Evolutionary conservation across 805 yeast genomes (phyloP).

Genomic region (Jamesozyma rosinii): DNA sequence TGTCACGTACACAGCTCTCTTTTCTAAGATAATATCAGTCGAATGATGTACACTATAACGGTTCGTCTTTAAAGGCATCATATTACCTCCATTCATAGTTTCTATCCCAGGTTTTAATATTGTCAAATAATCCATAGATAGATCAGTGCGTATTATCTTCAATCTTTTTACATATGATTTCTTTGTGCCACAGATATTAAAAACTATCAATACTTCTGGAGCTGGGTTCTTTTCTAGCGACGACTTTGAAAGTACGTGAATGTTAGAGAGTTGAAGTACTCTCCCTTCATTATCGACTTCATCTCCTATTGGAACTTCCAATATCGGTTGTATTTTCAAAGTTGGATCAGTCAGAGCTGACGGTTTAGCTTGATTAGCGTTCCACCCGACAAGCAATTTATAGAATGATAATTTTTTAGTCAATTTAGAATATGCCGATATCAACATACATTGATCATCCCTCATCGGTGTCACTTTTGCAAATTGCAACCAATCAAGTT

Average conservation of each 20-base stretch:
- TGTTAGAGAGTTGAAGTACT: conserved; percentile 15
- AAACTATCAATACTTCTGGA: conserved; percentile 26
- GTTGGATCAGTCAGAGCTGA: conserved; percentile 27
- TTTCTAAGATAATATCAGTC: conserved; percentile 11
- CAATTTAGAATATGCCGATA: conserved; percentile 23
- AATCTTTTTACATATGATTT: conserved; percentile 23
- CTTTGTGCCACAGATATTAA: conserved; percentile 15
- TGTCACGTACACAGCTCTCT: conserved; percentile 15
- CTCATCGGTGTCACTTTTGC: conserved; percentile 28
- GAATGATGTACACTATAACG: conserved; percentile 13
- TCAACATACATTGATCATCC: conserved; percentile 26
- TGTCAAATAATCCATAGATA: conserved; percentile 18
- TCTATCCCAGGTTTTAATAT: conserved; percentile 10
- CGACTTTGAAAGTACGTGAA: conserved; percentile 24
- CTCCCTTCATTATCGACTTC: conserved; percentile 18
- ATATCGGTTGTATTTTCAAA: conserved; percentile 19
- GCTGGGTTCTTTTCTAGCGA: conserved; percentile 21
- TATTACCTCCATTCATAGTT: conserved; percentile 4
- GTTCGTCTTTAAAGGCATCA: conserved; percentile 12
- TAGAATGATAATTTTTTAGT: conserved; percentile 23
- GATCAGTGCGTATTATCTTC: conserved; percentile 13
- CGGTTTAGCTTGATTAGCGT: conserved; percentile 18
- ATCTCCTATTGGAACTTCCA: conserved; percentile 17
- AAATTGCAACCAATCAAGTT: conserved; percentile 26
- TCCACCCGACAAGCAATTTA: conserved; percentile 28